Base-by-base conservation (phyloP, 169 alveolate genomes). In the Plasmodium vinckei region DNA sequence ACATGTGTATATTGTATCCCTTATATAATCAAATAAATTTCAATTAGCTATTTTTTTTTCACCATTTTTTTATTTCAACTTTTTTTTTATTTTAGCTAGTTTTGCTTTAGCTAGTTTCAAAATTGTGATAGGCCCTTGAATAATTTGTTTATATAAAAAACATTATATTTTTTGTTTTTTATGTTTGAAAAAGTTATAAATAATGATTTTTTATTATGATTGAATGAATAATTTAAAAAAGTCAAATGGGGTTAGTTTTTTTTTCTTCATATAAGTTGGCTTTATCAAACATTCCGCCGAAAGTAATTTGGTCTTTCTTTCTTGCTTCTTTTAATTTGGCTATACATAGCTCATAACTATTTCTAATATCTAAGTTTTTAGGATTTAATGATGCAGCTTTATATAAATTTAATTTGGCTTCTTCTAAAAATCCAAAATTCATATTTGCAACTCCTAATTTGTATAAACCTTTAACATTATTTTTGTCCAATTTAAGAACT, bases 381-480 rank as follows among this genome's bases (percentile, higher is more conserved):
- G 96, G 95, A 69, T 91, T 95, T 27, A 92, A 69, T 21, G 86
- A 87, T n/a, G 93, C 89, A 21, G 95, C 91, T 49, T 87, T 70
- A 57, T 73, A 86, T 13, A 95, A 73, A 67, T 94, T 96, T 1
- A 65, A 84, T 17, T 87, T 64, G 0, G 97, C 96, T 19, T 87
- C 95, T 9, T 91, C 95, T 42, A 92, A 73, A 54, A 86, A 75
- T 59, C 92, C 95, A 61, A 87, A 53, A 44, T 92, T 79, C 72
- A 93, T 57, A 42, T 95, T 68, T n/a, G 97, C 96, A 13, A 95
- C 87, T 0, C 96, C 97, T 25, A 95, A 73, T 21, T 96, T 92
- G 61, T 87, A 95, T 67, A 90, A 84, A 33, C 93, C 97, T 73
- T 95, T 95, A 47, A 94, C 87, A 75, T 75, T 94, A 56, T 82